Evolutionary conservation across 176 grass and related monocot genomes (phyloP).

Genomic region (Cenchrus fungigraminus): DNA sequence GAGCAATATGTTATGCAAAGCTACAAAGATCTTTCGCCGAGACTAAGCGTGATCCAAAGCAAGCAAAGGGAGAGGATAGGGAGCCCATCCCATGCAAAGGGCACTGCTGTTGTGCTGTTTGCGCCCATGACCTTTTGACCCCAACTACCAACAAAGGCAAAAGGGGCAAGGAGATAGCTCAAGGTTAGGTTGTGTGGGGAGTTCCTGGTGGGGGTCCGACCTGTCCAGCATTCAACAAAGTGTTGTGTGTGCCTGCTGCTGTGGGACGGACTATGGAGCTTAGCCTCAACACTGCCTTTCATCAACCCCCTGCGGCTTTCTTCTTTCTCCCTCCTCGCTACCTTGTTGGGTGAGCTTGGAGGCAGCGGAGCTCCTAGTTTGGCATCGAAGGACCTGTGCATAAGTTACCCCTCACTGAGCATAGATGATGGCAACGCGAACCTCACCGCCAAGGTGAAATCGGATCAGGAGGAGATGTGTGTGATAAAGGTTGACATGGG

Average conservation of each 20-base stretch:
- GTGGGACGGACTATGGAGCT: too few species aligned
- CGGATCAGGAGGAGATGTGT: not conserved
- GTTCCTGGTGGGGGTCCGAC: not conserved
- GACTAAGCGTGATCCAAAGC: not conserved
- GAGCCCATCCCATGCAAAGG: too few species aligned
- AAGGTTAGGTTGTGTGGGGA: not conserved
- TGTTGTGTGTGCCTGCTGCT: constrained; percentile 13
- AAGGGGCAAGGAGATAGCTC: not conserved
- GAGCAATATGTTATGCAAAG: constrained; percentile 20
- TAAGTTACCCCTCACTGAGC: not conserved
- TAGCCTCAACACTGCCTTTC: too few species aligned
- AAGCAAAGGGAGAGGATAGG: too few species aligned
- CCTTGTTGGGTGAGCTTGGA: not conserved
- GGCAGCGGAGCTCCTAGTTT: not conserved
- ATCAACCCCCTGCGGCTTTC: not conserved
- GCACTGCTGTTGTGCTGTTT: constrained; percentile 12
- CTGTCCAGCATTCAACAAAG: constrained; percentile 19
- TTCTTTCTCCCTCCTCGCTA: not conserved
- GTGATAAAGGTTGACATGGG: not conserved
- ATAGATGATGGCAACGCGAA: not conserved
- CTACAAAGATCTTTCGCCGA: constrained; percentile 21
- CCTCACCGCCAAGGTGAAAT: not conserved
- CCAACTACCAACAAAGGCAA: not conserved
- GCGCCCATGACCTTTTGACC: constrained; percentile 50
- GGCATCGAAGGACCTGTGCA: not conserved